Conservation (phyloP, 1,284 basidiomycete species). For the Ganoderma multipileum region DNA sequence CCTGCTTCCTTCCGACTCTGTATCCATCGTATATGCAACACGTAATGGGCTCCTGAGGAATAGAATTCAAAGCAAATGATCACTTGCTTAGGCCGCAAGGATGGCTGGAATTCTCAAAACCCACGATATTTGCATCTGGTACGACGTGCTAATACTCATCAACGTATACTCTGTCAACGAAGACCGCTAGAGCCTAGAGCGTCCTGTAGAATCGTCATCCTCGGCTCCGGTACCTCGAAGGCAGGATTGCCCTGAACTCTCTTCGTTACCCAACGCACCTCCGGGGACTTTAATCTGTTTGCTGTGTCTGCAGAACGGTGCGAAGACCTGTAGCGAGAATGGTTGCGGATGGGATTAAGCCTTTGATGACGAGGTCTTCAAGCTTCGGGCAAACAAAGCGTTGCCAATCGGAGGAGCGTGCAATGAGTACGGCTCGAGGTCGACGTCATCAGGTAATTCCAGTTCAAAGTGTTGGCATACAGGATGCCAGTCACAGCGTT, state of each 20-base stretch:
- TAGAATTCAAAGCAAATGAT: not conserved
- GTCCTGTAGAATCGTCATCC: not conserved
- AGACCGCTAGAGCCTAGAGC: not conserved
- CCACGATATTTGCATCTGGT: too few species aligned
- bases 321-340: not conserved
- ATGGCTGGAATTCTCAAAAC: too few species aligned
- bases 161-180: not conserved
- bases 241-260: not conserved
- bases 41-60: not conserved
- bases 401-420: not conserved
- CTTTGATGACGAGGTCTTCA: not conserved
- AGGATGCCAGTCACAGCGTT: too few species aligned
- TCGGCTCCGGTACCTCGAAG: not conserved
- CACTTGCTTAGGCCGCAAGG: not conserved
- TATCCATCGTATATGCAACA: conserved; percentile 3
- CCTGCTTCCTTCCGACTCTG: not conserved
- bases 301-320: not conserved
- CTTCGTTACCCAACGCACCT: not conserved
- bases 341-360: not conserved
- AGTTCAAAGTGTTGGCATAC: too few species aligned
- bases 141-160: not conserved
- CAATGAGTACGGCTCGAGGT: not conserved
- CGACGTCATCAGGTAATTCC: too few species aligned
- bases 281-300: not conserved
- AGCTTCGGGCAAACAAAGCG: not conserved